A percentile compares a stretch with the other conserved stretches of the same genome.
phyloP scores from a whole-genome alignment of 1,284 basidiomycete species.

The Boletus albobrunnescens region DNA sequence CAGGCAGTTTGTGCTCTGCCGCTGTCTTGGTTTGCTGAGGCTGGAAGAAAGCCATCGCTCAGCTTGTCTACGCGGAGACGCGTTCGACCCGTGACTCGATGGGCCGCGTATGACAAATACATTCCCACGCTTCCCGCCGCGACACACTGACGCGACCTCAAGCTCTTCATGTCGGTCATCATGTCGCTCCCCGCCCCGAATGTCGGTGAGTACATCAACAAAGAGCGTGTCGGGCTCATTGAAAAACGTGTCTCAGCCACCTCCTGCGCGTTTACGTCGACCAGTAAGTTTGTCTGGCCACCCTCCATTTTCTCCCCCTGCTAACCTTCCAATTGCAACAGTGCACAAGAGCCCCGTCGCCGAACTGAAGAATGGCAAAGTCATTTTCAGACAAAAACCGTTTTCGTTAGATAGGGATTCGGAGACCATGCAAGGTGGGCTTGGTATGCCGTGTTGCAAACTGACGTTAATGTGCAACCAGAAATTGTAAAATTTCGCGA shows the following conservation, averaged over 20 bases:
- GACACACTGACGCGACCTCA: constrained; percentile 20
- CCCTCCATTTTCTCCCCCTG: background rate
- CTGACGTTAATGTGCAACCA: constrained; percentile 6
- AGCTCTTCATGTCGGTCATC: constrained; percentile 17
- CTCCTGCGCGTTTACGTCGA: constrained; percentile 6
- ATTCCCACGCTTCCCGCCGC: constrained; percentile 25
- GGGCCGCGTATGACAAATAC: constrained; percentile 31
- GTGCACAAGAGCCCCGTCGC: constrained; percentile 42
- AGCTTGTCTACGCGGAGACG: constrained; percentile 2
- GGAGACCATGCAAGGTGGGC: constrained; percentile 76
- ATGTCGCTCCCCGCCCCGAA: constrained; percentile 38
- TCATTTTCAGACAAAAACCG: constrained; percentile 75
- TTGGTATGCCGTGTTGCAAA: background rate
- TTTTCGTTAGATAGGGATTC: constrained; percentile 72
- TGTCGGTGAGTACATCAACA: constrained; percentile 33
- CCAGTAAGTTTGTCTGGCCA: constrained; percentile 15
- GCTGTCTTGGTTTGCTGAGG: constrained; percentile 40
- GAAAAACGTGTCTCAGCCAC: constrained; percentile 13
- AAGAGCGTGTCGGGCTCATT: constrained; percentile 10
- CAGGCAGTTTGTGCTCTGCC: constrained; percentile 39
- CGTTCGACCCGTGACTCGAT: constrained; percentile 31
- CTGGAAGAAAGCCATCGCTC: constrained; percentile 57
- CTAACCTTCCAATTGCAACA: constrained; percentile 10
- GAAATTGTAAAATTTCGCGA: constrained; percentile 73
- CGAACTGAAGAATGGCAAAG: constrained; percentile 73